Percentiles rank a stretch among this genome's conserved stretches.
phyloP scores from a whole-genome alignment of 2,329 filamentous ascomycete genomes.

The Penicillium palitans region DNA sequence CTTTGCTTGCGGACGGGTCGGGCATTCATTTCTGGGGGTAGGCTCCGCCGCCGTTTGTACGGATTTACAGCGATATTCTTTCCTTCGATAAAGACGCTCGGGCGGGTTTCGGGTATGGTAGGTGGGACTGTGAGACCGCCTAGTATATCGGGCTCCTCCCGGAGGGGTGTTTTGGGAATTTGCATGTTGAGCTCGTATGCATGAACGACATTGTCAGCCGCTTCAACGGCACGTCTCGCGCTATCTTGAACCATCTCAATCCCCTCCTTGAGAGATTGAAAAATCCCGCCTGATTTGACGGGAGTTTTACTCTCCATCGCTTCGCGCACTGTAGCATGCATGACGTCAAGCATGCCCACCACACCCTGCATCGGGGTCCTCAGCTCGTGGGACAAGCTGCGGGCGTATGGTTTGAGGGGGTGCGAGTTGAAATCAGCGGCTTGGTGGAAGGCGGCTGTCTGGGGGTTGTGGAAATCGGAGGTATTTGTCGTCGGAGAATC shows the following conservation, averaged over 20 bases:
- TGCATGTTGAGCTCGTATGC: constrained; percentile 75
- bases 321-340: constrained; percentile 71
- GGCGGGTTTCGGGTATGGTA: constrained; percentile 33
- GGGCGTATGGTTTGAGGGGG: constrained; percentile 69
- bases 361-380: constrained; percentile 75
- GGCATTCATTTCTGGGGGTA: constrained; percentile 37
- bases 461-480: constrained; percentile 25
- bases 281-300: constrained; percentile 54
- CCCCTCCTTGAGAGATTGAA: constrained; percentile 64
- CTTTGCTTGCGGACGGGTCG: constrained; percentile 41
- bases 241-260: constrained; percentile 74
- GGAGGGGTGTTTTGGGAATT: constrained; percentile 63
- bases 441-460: constrained; percentile 55
- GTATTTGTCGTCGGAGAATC: constrained; percentile 14
- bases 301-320: constrained; percentile 58
- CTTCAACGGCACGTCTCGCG: constrained; percentile 69
- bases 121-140: constrained; percentile 26
- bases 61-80: constrained; percentile 46
- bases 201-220: constrained; percentile 73
- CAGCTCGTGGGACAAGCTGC: constrained; percentile 69
- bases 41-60: constrained; percentile 48
- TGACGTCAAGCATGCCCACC: constrained; percentile 73
- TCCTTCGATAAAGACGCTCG: constrained; percentile 45
- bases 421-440: constrained; percentile 59
- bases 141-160: constrained; percentile 39